Conservation (phyloP, 2,329 filamentous ascomycete genomes). For the Fusarium sp. region DNA sequence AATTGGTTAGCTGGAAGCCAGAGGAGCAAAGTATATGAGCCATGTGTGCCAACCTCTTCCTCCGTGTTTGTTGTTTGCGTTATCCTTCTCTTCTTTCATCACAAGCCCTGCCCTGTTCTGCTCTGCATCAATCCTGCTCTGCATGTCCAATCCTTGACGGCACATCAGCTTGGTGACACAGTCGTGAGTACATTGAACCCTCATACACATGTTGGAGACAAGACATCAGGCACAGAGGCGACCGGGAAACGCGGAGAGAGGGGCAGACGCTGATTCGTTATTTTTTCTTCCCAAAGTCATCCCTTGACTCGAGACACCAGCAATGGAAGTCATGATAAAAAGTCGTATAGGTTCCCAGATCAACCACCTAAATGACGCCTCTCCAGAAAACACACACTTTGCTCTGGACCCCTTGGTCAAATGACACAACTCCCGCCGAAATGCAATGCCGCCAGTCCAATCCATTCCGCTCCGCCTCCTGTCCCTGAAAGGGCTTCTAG, state of each 20-base stretch:
- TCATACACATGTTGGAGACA: neutral
- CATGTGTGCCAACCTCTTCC: neutral
- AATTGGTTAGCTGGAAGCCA: neutral
- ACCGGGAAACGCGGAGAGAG: neutral
- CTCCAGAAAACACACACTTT: slow-evolving; percentile 29
- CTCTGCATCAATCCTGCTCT: neutral
- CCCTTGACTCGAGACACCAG: slow-evolving; percentile 10
- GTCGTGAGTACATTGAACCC: neutral
- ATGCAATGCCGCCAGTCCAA: slow-evolving; percentile 40
- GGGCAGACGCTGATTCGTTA: slow-evolving; percentile 31
- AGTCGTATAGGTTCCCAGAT: slow-evolving; percentile 37
- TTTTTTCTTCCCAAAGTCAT: slow-evolving; percentile 28
- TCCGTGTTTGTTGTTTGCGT: neutral
- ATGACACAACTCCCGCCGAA: slow-evolving; percentile 43
- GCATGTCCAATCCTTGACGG: neutral
- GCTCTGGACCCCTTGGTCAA: slow-evolving; percentile 15
- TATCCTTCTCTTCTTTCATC: neutral
- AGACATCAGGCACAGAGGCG: neutral
- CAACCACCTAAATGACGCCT: slow-evolving; percentile 41
- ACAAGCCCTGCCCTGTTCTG: neutral
- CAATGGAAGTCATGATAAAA: slow-evolving; percentile 29
- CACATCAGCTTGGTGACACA: neutral
- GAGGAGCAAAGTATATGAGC: slow-evolving; percentile 1
- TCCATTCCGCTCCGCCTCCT: slow-evolving; percentile 19
- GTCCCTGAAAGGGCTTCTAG: slow-evolving; percentile 21